Conservation (phyloP, 2,329 filamentous ascomycete species). For the Scortechinia acanthostroma region DNA sequence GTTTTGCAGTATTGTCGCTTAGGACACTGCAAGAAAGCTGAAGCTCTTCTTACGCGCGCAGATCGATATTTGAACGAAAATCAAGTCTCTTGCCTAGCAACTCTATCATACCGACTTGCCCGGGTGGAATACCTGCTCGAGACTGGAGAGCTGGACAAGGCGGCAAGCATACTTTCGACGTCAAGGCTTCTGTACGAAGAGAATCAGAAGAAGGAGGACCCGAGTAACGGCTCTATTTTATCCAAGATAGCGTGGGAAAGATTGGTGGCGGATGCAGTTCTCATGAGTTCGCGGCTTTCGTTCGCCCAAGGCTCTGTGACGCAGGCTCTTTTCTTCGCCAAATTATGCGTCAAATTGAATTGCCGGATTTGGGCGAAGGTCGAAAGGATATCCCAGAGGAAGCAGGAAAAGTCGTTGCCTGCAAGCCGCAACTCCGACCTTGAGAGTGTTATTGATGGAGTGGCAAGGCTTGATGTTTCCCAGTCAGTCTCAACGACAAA, state of each 20-base stretch:
- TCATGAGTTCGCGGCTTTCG: slow-evolving; percentile 33
- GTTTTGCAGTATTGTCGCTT: slow-evolving; percentile 39
- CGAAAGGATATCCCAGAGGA: neutral
- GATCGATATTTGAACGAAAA: slow-evolving; percentile 23
- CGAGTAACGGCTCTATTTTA: slow-evolving; percentile 14
- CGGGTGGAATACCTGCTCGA: slow-evolving; percentile 39
- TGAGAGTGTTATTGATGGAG: slow-evolving; percentile 6
- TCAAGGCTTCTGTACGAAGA: slow-evolving; percentile 21
- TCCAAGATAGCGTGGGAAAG: slow-evolving; percentile 29
- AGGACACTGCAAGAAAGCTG: slow-evolving; percentile 42
- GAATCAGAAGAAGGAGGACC: slow-evolving; percentile 13
- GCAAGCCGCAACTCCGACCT: slow-evolving; percentile 2
- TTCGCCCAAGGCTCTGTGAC: slow-evolving; percentile 13
- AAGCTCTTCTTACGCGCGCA: slow-evolving; percentile 31
- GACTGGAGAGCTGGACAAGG: slow-evolving; percentile 31
- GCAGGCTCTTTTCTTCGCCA: neutral
- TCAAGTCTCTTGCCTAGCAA: slow-evolving; percentile 25
- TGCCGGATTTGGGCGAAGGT: neutral
- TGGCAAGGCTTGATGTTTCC: slow-evolving; percentile 9
- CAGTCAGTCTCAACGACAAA: slow-evolving; percentile 16
- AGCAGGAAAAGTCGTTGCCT: neutral
- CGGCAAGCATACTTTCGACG: slow-evolving; percentile 14
- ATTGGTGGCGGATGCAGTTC: slow-evolving; percentile 36
- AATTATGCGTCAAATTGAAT: neutral
- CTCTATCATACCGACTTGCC: slow-evolving; percentile 36